Evolutionary conservation across 257 asterid species (phyloP).

Genomic region (Nicotiana sylvestris): DNA sequence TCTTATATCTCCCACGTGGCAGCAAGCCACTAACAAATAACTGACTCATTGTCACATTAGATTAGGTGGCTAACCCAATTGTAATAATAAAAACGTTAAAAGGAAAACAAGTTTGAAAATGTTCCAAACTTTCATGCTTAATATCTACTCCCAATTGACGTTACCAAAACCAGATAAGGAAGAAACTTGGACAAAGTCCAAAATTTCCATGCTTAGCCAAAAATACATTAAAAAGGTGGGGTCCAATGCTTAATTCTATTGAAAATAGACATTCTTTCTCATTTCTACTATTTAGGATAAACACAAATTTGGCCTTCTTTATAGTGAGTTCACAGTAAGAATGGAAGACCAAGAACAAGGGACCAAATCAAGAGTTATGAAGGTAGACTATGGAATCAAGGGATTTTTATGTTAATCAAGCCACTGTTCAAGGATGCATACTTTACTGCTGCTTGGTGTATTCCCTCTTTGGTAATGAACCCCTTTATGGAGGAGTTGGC

Average conservation of each 20-base stretch:
- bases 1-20: too few relatives aligned
- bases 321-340: neutral
- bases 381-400: conserved; percentile 40
- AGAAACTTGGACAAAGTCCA: neutral
- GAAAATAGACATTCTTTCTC: neutral
- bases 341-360: conserved; percentile 30
- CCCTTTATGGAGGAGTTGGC: conserved; percentile 33
- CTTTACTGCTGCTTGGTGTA: conserved; percentile 40
- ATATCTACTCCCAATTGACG: neutral
- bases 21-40: too few relatives aligned
- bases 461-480: conserved; percentile 40
- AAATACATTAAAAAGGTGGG: conserved; percentile 5
- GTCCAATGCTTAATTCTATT: neutral
- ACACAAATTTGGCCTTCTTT: neutral
- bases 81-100: too few relatives aligned
- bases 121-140: neutral
- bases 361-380: conserved; percentile 23
- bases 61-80: too few relatives aligned
- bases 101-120: too few relatives aligned
- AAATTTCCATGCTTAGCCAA: neutral
- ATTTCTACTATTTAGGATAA: neutral
- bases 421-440: conserved; percentile 30
- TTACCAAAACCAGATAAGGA: neutral
- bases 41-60: too few relatives aligned
- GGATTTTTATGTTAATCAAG: conserved; percentile 37